Base-by-base conservation (phyloP, 768 basidiomycete species). In the Phlebiopsis flavidoalba region DNA sequence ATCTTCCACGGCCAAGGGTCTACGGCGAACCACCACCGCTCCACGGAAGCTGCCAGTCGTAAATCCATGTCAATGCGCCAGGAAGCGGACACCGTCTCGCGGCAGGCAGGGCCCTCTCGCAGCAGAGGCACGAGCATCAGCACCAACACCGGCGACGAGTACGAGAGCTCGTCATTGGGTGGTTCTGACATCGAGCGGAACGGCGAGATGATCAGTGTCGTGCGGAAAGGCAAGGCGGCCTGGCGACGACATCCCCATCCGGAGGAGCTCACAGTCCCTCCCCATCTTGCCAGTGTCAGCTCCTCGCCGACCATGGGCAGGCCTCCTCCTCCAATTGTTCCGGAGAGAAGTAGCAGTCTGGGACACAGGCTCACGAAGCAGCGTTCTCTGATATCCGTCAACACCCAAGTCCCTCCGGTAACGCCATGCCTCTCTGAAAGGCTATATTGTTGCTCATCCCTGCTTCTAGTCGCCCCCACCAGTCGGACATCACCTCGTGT, bases 121-220 rank as follows among this genome's bases (percentile, higher is more conserved):
- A 78, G 76, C 59, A 83, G 84, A 47, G 84, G 83, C 35, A 75
- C 78, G 51, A 88, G 85, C 67, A 69, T 84, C 66, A 82, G 79
- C 70, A 79, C 81, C 22, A 72, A 72, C 46, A 75, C 65, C 10
- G 67, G 66, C 48, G 68, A 67, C 60, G 81, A 83, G 70, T 79
- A 80, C 55, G 85, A 85, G 6, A 49, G 40, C 51, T 40, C 57
- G 35, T 65, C 65, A 22, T 57, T 63, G 35, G 68, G 68, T 58
- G 70, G 69, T 37, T 71, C 70, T 21, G 70, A 71, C 53, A 36
- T 67, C 11, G 70, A 71, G 45, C 70, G 64, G 54, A 58, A 67
- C 5, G 70, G 68, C 14, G 68, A 71, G 11, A 50, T 63, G 10
- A 53, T 55, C n/a, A 62, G 59, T 24, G 66, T 64, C 12, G 45